Conservation (phyloP, 106 monocot genomes). For the Dioscorea alata region DNA sequence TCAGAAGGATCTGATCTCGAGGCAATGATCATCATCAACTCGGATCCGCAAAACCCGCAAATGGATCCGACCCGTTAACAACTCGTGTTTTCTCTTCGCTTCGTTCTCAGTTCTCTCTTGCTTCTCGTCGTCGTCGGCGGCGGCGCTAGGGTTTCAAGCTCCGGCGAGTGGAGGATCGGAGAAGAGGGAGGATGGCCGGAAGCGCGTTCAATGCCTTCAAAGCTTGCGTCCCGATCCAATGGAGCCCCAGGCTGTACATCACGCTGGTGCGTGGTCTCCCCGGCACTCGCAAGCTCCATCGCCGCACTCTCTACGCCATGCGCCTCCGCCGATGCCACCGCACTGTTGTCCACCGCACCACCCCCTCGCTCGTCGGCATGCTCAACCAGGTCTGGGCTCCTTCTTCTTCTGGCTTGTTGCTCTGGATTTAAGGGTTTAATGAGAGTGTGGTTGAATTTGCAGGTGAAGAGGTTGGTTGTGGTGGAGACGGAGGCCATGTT, state of each 20-base stretch:
- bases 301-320: conserved; percentile 94
- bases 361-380: conserved; percentile 95
- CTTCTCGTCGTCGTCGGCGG: not conserved
- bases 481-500: conserved; percentile 97
- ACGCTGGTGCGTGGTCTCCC: conserved; percentile 91
- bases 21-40: too few species aligned
- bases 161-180: not conserved
- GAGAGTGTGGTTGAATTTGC: not conserved
- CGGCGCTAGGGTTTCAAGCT: not conserved
- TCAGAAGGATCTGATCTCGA: too few species aligned
- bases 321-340: conserved; percentile 92
- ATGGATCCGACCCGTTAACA: too few species aligned
- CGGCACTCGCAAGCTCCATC: conserved; percentile 84
- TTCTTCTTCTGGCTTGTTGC: not conserved
- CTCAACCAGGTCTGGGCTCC: conserved; percentile 58
- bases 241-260: conserved; percentile 82
- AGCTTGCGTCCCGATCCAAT: conserved; percentile 59
- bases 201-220: conserved; percentile 96
- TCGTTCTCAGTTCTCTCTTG: too few species aligned
- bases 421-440: not conserved
- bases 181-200: conserved; percentile 52
- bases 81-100: too few species aligned
- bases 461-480: conserved; percentile 94
- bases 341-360: conserved; percentile 86
- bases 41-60: too few species aligned